A percentile compares a stretch with the other conserved stretches of the same genome.
These are phyloP conservation scores for Tylopilus sp. DNA, from an alignment of 768 basidiomycete genomes.

Conservation along the genomic window DNA sequence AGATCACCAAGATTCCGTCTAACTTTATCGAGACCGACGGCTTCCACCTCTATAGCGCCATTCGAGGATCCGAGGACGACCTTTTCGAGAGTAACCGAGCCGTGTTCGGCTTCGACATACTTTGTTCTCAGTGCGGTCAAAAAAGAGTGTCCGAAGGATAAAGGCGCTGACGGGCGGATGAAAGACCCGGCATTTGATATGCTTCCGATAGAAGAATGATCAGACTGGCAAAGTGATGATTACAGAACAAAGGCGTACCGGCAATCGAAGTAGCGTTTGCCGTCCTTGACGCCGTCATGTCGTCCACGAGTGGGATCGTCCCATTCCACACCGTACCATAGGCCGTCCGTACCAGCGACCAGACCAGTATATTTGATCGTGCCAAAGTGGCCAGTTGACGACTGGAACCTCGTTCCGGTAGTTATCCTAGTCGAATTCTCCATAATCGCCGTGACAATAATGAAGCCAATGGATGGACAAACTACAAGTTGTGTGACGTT, in stretches of 20 bases:
- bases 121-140: slow-evolving; percentile 69
- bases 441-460: not conserved
- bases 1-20: slow-evolving; percentile 66
- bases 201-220: slow-evolving; percentile 36
- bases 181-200: slow-evolving; percentile 70
- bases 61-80: slow-evolving; percentile 78
- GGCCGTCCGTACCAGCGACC: slow-evolving; percentile 59
- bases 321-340: slow-evolving; percentile 98
- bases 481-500: too few species aligned
- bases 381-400: slow-evolving; percentile 50
- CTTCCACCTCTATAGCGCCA: slow-evolving; percentile 82
- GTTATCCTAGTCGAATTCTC: slow-evolving; percentile 28
- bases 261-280: slow-evolving; percentile 74
- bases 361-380: slow-evolving; percentile 69
- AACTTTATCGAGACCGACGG: slow-evolving; percentile 78
- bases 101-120: slow-evolving; percentile 67
- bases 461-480: too few species aligned
- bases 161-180: slow-evolving; percentile 59
- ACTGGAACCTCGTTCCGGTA: slow-evolving; percentile 52
- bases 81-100: slow-evolving; percentile 51
- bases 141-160: slow-evolving; percentile 68
- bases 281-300: slow-evolving; percentile 81
- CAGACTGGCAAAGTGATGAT: slow-evolving; percentile 9
- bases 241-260: slow-evolving; percentile 42
- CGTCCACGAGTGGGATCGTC: slow-evolving; percentile 83